Conservation (phyloP, 768 basidiomycete genomes). For the Mrakia gelida region DNA sequence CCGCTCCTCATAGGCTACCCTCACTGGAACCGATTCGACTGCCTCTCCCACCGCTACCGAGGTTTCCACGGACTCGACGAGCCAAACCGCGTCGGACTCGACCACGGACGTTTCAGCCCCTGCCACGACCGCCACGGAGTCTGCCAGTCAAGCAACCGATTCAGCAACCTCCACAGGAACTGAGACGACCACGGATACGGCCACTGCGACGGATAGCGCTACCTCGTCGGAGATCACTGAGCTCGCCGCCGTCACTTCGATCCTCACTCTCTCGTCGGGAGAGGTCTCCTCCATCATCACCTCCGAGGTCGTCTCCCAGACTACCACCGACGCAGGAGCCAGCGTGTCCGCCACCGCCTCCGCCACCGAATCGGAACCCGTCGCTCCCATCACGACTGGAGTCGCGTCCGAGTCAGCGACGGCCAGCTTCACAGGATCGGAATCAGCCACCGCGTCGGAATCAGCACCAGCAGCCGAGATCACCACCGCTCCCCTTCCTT, state of each 20-base stretch:
- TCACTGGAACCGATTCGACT: background rate
- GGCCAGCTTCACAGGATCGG: background rate
- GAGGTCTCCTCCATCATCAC: background rate
- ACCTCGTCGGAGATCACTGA: background rate
- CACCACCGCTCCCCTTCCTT: background rate
- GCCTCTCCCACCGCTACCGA: background rate
- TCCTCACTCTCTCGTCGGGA: background rate
- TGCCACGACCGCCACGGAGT: background rate
- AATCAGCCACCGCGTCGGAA: background rate
- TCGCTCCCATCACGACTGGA: background rate
- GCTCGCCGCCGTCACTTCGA: background rate
- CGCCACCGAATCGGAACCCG: slow-evolving; percentile 8
- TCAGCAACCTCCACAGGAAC: background rate
- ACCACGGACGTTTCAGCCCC: background rate
- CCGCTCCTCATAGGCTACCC: background rate
- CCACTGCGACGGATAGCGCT: background rate
- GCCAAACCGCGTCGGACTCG: background rate
- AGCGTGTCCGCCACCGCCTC: slow-evolving; percentile 1
- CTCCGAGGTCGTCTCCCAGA: background rate
- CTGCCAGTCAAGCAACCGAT: background rate
- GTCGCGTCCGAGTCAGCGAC: background rate
- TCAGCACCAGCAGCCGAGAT: background rate
- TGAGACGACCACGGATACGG: background rate
- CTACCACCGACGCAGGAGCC: background rate
- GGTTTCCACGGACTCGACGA: background rate